A percentile compares a stretch with the other conserved stretches of the same genome.
Evolutionary conservation across 129 eudicot genomes (phyloP).

Genomic region (Deinandra increscens): DNA sequence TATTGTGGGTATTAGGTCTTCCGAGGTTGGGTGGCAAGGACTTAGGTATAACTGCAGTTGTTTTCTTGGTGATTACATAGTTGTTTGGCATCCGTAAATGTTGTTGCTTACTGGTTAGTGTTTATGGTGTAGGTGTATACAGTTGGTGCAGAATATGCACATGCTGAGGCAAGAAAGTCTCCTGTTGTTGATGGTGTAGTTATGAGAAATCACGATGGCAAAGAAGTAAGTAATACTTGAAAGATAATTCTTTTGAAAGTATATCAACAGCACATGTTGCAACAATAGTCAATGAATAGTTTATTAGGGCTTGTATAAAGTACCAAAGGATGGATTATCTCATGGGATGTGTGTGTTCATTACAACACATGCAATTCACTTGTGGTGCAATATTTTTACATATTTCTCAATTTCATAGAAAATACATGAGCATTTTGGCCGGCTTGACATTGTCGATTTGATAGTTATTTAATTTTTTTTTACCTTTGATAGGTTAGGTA

Average conservation of each 20-base stretch:
- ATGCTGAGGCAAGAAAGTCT: conserved; percentile 98
- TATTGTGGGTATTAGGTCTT: not conserved
- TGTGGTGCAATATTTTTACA: not conserved
- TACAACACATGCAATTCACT: conserved; percentile 2
- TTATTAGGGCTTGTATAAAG: conserved; percentile 9
- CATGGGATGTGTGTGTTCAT: conserved; percentile 13
- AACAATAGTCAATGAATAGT: not conserved
- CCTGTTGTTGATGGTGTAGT: conserved; percentile 99
- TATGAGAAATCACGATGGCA: conserved; percentile 98
- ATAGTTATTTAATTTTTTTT: not conserved
- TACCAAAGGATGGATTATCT: not conserved
- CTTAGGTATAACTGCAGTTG: conserved; percentile 4
- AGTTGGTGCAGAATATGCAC: conserved; percentile 97
- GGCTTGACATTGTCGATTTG: not conserved
- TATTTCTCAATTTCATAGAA: conserved; percentile 1
- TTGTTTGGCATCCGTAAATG: not conserved
- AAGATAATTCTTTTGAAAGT: not conserved
- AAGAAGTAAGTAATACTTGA: conserved; percentile 65
- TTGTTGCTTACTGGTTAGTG: conserved; percentile 18
- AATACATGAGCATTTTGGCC: not conserved
- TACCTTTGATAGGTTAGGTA: conserved; percentile 78
- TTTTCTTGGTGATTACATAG: not conserved
- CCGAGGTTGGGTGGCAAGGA: not conserved
- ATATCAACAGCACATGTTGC: conserved; percentile 14
- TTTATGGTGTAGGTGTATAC: conserved; percentile 68